Evolutionary conservation across 1,284 basidiomycete genomes (phyloP).

Genomic region (Ustilago sp.): DNA sequence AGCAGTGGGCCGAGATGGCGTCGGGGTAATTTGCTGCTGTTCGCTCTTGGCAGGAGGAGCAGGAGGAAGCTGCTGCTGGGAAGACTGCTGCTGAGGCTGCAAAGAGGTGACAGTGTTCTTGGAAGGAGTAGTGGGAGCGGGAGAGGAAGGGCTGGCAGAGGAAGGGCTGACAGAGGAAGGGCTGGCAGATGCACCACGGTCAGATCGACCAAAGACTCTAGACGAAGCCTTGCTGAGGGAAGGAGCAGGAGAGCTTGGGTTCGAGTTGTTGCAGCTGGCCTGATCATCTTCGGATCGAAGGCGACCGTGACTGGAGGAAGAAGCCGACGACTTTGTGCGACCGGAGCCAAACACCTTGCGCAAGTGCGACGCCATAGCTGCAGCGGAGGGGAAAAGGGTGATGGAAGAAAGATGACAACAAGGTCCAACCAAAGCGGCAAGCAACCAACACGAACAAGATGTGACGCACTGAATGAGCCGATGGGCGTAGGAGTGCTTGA

Average conservation of each 20-base stretch:
- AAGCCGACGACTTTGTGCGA: conserved; percentile 50
- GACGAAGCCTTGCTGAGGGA: conserved; percentile 38
- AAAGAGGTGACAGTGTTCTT: conserved; percentile 12
- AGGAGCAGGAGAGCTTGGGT: conserved; percentile 36
- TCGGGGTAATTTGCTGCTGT: conserved; percentile 11
- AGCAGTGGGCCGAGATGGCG: conserved; percentile 25
- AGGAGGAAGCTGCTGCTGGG: conserved; percentile 20
- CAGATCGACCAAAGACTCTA: conserved; percentile 35
- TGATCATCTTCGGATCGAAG: conserved; percentile 36
- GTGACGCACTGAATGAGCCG: background rate
- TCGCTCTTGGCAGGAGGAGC: conserved; percentile 34
- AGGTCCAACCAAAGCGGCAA: background rate
- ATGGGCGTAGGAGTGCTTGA: conserved; percentile 9
- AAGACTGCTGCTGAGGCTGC: conserved; percentile 1
- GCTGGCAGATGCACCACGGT: conserved; percentile 36
- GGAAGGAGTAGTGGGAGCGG: conserved; percentile 17
- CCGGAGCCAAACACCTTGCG: conserved; percentile 55
- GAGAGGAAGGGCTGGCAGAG: conserved; percentile 28
- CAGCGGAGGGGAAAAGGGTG: conserved; percentile 13
- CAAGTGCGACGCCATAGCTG: conserved; percentile 46
- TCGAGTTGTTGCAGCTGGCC: conserved; percentile 27
- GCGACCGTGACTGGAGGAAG: conserved; percentile 29
- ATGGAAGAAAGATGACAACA: conserved; percentile 37
- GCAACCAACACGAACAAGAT: background rate
- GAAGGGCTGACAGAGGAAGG: conserved; percentile 27